Evolutionary conservation across 1,139 yeast species (phyloP).

Genomic region (Entelexis paramagnoliae): DNA sequence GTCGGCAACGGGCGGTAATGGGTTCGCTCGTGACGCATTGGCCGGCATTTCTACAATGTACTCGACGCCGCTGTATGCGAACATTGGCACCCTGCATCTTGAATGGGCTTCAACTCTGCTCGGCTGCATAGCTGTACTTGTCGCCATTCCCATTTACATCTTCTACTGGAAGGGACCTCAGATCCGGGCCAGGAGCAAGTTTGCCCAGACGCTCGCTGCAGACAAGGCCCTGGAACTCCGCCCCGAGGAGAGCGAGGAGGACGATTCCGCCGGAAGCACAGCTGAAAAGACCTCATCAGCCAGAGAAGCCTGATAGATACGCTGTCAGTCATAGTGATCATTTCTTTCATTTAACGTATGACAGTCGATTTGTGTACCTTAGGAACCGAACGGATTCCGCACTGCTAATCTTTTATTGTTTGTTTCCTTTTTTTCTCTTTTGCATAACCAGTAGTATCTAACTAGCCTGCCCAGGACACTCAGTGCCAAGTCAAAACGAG

Average conservation of each 20-base stretch:
- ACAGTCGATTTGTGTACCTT: no score
- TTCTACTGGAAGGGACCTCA: slow-evolving; percentile 21
- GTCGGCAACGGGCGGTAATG: slow-evolving; percentile 22
- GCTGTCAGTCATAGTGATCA: no score
- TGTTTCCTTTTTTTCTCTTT: no score
- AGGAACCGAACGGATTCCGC: no score
- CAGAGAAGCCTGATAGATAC: neutral
- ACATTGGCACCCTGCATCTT: slow-evolving; percentile 17
- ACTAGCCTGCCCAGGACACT: no score
- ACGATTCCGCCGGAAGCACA: neutral
- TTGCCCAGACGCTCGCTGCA: slow-evolving; percentile 20
- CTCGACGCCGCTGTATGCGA: slow-evolving; percentile 17
- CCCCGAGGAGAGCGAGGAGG: slow-evolving; percentile 7
- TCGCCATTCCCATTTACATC: slow-evolving; percentile 19
- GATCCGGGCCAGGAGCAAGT: slow-evolving; percentile 18
- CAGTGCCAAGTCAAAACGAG: no score
- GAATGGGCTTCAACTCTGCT: slow-evolving; percentile 21
- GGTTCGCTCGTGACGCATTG: slow-evolving; percentile 20
- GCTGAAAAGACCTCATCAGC: neutral
- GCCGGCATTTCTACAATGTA: slow-evolving; percentile 21
- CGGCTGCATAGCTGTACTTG: slow-evolving; percentile 17
- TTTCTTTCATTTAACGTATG: no score
- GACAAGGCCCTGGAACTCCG: slow-evolving; percentile 13
- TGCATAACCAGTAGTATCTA: no score
- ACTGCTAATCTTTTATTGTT: no score